Evolutionary conservation across 192 early-diverging fungal genomes (phyloP).

Genomic region (Cetraspora pellucida): DNA sequence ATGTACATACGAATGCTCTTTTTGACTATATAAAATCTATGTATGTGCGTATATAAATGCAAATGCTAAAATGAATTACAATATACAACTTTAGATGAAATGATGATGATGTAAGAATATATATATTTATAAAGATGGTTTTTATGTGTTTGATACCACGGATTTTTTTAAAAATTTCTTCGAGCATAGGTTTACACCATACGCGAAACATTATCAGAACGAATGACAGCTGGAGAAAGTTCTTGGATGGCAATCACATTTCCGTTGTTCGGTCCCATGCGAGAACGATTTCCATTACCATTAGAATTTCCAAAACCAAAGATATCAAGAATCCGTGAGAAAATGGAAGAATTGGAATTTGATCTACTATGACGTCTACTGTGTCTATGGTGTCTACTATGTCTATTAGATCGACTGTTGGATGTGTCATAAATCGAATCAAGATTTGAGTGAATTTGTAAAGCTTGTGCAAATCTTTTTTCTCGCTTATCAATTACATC

Average conservation of each 20-base stretch:
- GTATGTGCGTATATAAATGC: too few relatives aligned
- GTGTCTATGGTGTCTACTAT: neutral
- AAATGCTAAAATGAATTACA: too few relatives aligned
- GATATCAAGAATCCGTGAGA: neutral
- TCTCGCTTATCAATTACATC: slow-evolving; percentile 10
- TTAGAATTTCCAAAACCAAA: slow-evolving; percentile 2
- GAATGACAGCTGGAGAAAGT: slow-evolving; percentile 13
- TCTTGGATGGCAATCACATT: slow-evolving; percentile 26
- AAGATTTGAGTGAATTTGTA: slow-evolving; percentile 16
- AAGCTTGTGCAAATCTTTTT: slow-evolving; percentile 15
- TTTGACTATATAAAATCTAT: too few relatives aligned
- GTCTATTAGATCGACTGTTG: neutral
- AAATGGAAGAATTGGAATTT: neutral
- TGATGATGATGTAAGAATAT: too few relatives aligned
- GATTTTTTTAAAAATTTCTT: too few relatives aligned
- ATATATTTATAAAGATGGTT: too few relatives aligned
- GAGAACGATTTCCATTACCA: neutral
- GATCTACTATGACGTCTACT: neutral
- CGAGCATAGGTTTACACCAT: neutral
- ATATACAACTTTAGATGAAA: too few relatives aligned
- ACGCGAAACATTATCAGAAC: neutral
- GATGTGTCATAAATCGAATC: slow-evolving; percentile 15
- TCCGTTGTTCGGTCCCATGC: neutral
- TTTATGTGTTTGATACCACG: too few relatives aligned
- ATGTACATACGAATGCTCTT: too few relatives aligned